Percentiles rank a stretch among this genome's conserved stretches.
These are phyloP conservation scores for Talaromyces funiculosus DNA, from an alignment of 2,329 filamentous ascomycete species.

Conservation along the genomic window DNA sequence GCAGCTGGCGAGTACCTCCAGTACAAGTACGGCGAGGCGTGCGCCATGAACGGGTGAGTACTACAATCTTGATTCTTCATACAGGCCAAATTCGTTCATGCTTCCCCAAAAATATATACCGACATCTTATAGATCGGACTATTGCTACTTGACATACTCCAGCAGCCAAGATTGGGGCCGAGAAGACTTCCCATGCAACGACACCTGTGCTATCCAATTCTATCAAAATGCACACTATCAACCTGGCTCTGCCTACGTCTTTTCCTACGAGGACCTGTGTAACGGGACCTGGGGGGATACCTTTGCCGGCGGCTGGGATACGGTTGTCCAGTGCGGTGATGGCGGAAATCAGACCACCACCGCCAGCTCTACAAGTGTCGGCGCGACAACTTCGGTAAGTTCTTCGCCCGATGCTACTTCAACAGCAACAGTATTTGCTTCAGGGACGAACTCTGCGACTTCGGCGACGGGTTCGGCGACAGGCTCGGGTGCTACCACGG, in stretches of 20 bases:
- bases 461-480: constrained; percentile 5
- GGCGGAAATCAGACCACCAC: constrained; percentile 15
- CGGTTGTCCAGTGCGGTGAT: constrained; percentile 17
- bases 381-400: neutral
- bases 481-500: neutral
- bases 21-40: constrained; percentile 21
- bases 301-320: constrained; percentile 24
- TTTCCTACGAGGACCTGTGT: constrained; percentile 21
- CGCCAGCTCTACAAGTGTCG: constrained; percentile 13
- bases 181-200: constrained; percentile 21
- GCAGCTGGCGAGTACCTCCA: constrained; percentile 21
- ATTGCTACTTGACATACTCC: constrained; percentile 22
- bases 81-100: neutral
- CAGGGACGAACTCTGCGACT: neutral
- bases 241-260: constrained; percentile 23
- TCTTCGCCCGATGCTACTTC: neutral
- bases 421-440: neutral
- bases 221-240: constrained; percentile 24
- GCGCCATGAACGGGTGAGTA: constrained; percentile 20
- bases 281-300: constrained; percentile 21
- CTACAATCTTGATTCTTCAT: neutral
- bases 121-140: constrained; percentile 18
- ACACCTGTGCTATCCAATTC: constrained; percentile 24
- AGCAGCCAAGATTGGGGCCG: constrained; percentile 15
- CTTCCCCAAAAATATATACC: neutral